Conservation (phyloP, 192 early-diverging fungal genomes). For the Dispira simplex region DNA sequence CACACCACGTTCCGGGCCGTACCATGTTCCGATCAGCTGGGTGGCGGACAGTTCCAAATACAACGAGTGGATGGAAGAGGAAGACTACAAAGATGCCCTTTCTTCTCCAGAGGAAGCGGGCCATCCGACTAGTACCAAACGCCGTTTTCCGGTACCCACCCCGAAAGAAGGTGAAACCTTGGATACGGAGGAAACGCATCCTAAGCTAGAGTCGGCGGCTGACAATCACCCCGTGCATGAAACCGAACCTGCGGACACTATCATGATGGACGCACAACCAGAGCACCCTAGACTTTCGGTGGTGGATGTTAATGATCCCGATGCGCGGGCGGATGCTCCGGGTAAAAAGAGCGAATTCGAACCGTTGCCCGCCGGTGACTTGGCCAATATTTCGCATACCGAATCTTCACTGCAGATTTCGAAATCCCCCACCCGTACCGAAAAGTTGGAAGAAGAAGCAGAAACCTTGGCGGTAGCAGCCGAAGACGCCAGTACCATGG, state of each 20-base stretch:
- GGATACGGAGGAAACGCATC: constrained; percentile 20
- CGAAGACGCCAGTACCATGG: constrained; percentile 13
- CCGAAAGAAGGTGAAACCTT: constrained; percentile 19
- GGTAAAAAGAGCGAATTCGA: constrained; percentile 45
- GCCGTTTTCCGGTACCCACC: constrained; percentile 18
- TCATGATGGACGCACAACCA: constrained; percentile 23
- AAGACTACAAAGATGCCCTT: constrained; percentile 53
- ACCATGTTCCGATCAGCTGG: constrained; percentile 31
- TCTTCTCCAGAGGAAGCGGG: not conserved
- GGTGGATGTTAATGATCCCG: constrained; percentile 34
- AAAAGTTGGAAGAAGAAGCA: constrained; percentile 3
- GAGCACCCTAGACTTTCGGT: constrained; percentile 27
- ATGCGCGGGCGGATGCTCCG: constrained; percentile 28
- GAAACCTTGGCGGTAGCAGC: constrained; percentile 17
- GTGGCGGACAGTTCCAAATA: constrained; percentile 52
- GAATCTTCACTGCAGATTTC: not conserved
- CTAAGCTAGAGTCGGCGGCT: constrained; percentile 11
- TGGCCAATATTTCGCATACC: constrained; percentile 39
- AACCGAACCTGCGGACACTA: constrained; percentile 13
- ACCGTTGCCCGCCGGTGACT: constrained; percentile 35
- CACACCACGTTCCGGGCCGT: not conserved
- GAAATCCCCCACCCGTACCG: not conserved
- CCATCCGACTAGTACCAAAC: constrained; percentile 20
- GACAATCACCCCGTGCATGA: constrained; percentile 13
- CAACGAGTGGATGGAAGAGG: constrained; percentile 77